A percentile compares a stretch with the other conserved stretches of the same genome.
Evolutionary conservation across 805 yeast genomes (phyloP).

Genomic region (Candida dajiaensis): DNA sequence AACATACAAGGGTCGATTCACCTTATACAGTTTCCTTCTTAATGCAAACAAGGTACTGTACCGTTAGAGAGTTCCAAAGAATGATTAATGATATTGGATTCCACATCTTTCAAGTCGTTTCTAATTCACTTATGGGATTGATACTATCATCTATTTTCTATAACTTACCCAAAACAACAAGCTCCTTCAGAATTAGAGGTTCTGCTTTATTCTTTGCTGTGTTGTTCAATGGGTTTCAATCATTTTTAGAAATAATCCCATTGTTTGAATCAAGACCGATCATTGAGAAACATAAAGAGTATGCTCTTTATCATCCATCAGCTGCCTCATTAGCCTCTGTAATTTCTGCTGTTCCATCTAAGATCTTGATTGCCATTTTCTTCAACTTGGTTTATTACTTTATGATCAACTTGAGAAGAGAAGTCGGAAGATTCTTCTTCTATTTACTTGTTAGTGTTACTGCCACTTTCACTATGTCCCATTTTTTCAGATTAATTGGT

Average conservation of each 20-base stretch:
- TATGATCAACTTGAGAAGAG: conserved; percentile 41
- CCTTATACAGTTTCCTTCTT: conserved; percentile 41
- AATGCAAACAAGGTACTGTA: conserved; percentile 42
- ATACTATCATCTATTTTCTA: conserved; percentile 50
- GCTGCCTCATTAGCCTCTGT: conserved; percentile 63
- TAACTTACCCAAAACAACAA: conserved; percentile 36
- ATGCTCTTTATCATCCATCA: conserved; percentile 66
- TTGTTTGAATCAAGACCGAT: conserved; percentile 51
- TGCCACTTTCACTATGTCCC: conserved; percentile 45
- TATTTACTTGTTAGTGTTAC: conserved; percentile 35
- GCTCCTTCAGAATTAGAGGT: conserved; percentile 44
- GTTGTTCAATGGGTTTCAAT: conserved; percentile 53
- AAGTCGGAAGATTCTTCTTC: conserved; percentile 49
- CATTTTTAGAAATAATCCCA: conserved; percentile 48
- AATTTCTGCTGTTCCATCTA: conserved; percentile 57
- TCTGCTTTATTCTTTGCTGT: conserved; percentile 62
- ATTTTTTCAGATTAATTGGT: conserved; percentile 45
- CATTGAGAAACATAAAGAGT: conserved; percentile 62
- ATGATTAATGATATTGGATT: conserved; percentile 31
- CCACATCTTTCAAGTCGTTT: no score
- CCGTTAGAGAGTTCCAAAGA: conserved; percentile 39
- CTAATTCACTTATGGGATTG: conserved; percentile 45
- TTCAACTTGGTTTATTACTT: conserved; percentile 50
- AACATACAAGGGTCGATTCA: conserved; percentile 34
- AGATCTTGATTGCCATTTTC: conserved; percentile 36